Percentiles rank a stretch among this genome's conserved stretches.
These are phyloP conservation scores for Aspergillus quadrilineatus DNA, from an alignment of 2,329 filamentous ascomycete species.

Conservation along the genomic window DNA sequence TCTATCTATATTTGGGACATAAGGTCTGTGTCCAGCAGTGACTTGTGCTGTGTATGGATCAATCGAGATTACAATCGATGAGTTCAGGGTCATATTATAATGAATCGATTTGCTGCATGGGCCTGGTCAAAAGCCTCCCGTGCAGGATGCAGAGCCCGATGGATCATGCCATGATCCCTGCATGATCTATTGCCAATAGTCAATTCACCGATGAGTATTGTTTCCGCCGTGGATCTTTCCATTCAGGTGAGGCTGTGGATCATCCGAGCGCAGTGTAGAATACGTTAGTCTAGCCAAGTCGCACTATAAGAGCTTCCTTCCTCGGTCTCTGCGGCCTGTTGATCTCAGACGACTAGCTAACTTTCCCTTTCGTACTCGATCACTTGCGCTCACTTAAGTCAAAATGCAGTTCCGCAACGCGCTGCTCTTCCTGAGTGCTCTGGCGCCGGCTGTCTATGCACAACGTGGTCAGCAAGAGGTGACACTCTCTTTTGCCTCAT, in stretches of 20 bases:
- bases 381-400: neutral
- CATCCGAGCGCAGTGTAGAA: neutral
- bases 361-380: neutral
- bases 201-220: neutral
- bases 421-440: neutral
- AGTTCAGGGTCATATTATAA: no score
- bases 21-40: no score
- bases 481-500: neutral
- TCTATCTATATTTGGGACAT: no score
- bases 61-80: no score
- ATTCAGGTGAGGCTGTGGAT: neutral
- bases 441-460: neutral
- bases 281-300: neutral
- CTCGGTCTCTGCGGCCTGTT: neutral
- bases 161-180: neutral
- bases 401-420: neutral
- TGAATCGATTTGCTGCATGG: neutral
- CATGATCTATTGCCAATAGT: neutral
- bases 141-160: neutral
- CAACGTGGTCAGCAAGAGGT: neutral
- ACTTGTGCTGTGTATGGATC: no score
- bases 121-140: neutral
- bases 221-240: neutral
- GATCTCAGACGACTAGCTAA: no score
- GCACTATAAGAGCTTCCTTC: neutral